Evolutionary conservation across 805 yeast genomes (phyloP), one percentile per base, ranked within the genome.

Genomic region (Kuraishia ogatae): DNA sequence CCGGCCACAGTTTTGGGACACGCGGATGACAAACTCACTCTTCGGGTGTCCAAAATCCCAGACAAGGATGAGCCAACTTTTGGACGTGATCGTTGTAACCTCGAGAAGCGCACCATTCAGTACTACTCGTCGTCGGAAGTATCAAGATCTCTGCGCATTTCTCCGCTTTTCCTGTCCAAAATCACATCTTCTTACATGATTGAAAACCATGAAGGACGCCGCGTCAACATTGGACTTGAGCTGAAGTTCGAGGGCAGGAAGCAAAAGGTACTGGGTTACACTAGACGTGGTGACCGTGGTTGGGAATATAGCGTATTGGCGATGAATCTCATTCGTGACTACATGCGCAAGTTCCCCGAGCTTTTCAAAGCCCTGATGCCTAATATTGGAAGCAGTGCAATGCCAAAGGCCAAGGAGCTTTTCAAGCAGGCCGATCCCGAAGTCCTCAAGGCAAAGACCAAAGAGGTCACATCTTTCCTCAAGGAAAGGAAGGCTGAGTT

Each of bases 241-340:
- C 75, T 94, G 67, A 92, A 92, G 70, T 87, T 85, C 69, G 97
- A 92, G 60, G 81, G 81, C 22, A 81, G 82, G 57, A 82, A 90
- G 61, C 79, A 81, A 63, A 93, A 93, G 69, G 98, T 89, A 2
- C 76, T 92, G 59, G 99, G 98, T 3, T 93, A 83, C 71, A 83
- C 97, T 1, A 79, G 84, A 57, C 83, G 84, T 63, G 74, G 70
- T 48, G 79, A 74, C 24, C 75, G 76, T 53, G 84, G 83, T 22
- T 94, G 99, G 99, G 90, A 84, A 61, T 94, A 76, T 68, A 87
- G 96, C 59, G 83, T 82, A 10, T 72, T 85, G 61, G 96, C 97
- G 0, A 70, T 87, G 47, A 76, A 79, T 39, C 73, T 92, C 59
- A 68, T 94, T 51, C 71, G 74, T 52, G 84, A 81, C 29, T 94